A percentile compares a stretch with the other conserved stretches of the same genome.
Evolutionary conservation across 768 basidiomycete genomes (phyloP).

Genomic region (Boletus bicolor): DNA sequence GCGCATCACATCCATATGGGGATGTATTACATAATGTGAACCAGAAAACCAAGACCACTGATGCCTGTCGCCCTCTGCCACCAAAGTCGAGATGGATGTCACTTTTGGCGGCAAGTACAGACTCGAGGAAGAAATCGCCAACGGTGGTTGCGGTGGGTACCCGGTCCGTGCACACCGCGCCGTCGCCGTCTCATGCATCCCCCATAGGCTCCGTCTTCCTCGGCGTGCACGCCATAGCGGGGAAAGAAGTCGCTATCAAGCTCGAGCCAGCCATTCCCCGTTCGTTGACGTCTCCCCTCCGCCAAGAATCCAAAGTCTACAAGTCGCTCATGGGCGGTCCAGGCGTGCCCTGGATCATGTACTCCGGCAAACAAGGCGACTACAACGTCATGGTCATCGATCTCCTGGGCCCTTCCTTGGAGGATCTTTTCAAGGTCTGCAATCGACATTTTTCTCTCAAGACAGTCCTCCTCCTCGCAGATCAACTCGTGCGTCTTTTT

Average conservation of each 20-base stretch:
- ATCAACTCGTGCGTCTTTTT: slow-evolving; percentile 75
- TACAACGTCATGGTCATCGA: slow-evolving; percentile 99
- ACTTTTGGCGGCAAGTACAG: slow-evolving; percentile 76
- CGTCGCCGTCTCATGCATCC: slow-evolving; percentile 10
- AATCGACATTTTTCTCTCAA: slow-evolving; percentile 93
- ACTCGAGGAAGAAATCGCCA: slow-evolving; percentile 76
- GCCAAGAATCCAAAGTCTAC: slow-evolving; percentile 90
- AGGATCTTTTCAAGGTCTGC: slow-evolving; percentile 84
- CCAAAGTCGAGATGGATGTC: slow-evolving; percentile 27
- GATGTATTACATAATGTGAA: slow-evolving; percentile 24
- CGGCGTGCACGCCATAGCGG: slow-evolving; percentile 76
- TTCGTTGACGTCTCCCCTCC: slow-evolving; percentile 58
- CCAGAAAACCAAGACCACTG: slow-evolving; percentile 7
- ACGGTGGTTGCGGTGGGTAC: slow-evolving; percentile 71
- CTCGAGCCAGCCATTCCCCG: slow-evolving; percentile 60
- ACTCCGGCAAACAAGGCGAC: slow-evolving; percentile 86
- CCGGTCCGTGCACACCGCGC: slow-evolving; percentile 41
- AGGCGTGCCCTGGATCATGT: slow-evolving; percentile 90
- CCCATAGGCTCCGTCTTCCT: slow-evolving; percentile 67
- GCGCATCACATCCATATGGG: slow-evolving; percentile 1
- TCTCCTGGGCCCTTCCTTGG: slow-evolving; percentile 85
- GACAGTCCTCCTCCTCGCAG: slow-evolving; percentile 89
- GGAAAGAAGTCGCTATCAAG: slow-evolving; percentile 84
- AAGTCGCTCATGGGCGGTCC: slow-evolving; percentile 86
- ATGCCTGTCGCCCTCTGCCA: slow-evolving; percentile 14